Evolutionary conservation across 371 early-diverging fungal genomes (phyloP).

Genomic region (Mucor velutinosus): DNA sequence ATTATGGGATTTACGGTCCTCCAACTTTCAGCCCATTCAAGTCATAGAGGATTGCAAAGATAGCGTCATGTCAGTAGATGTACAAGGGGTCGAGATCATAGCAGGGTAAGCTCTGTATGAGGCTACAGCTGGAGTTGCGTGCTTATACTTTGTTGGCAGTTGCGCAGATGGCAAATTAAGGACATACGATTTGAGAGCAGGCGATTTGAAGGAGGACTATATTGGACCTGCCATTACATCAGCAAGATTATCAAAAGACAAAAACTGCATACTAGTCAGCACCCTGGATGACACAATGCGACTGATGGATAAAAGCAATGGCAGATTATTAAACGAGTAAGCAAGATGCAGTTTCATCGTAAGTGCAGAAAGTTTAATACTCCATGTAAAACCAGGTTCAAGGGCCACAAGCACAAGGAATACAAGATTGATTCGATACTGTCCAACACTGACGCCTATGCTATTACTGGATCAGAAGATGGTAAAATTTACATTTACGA

Average conservation of each 20-base stretch:
- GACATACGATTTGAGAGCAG: constrained; percentile 84
- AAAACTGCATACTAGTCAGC: constrained; percentile 76
- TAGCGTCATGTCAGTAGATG: constrained; percentile 76
- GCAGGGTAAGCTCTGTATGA: constrained; percentile 54
- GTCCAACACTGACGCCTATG: constrained; percentile 71
- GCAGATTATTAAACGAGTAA: constrained; percentile 75
- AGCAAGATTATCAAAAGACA: constrained; percentile 70
- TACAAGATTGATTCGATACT: constrained; percentile 76
- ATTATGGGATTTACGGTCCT: constrained; percentile 86
- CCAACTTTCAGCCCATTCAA: constrained; percentile 77
- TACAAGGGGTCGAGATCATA: constrained; percentile 74
- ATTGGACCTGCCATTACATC: constrained; percentile 85
- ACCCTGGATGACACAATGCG: constrained; percentile 77
- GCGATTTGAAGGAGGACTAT: constrained; percentile 67
- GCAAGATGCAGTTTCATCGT: constrained; percentile 2
- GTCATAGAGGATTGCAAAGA: constrained; percentile 88
- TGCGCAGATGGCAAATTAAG: constrained; percentile 86
- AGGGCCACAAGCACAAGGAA: constrained; percentile 78
- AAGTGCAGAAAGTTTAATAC: neutral
- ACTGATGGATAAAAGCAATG: constrained; percentile 82
- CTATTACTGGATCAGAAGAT: constrained; percentile 91
- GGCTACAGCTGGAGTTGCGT: neutral
- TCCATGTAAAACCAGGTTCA: constrained; percentile 55
- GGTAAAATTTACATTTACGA: constrained; percentile 88
- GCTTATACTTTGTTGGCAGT: constrained; percentile 27